A percentile compares a stretch with the other conserved stretches of the same genome.
Evolutionary conservation across 495 filamentous ascomycete species (phyloP).

Genomic region (Neurospora hispaniola): DNA sequence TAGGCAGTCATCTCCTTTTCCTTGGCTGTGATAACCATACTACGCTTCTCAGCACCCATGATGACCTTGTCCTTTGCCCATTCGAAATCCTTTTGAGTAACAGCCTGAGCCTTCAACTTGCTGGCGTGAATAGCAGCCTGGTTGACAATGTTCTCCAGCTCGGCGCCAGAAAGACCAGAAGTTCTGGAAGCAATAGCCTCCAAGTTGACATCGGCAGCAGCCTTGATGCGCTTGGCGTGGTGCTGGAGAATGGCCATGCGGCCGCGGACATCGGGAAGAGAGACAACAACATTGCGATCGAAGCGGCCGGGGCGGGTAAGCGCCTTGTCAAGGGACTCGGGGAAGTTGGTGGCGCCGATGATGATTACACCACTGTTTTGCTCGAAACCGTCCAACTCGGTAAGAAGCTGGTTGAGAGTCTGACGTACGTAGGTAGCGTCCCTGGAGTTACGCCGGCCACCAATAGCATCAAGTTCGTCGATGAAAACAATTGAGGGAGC

Average conservation of each 20-base stretch:
- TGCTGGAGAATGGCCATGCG: slow-evolving; percentile 85
- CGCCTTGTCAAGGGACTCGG: slow-evolving; percentile 86
- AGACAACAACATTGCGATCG: slow-evolving; percentile 78
- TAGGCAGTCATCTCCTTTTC: slow-evolving; percentile 88
- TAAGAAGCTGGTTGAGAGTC: slow-evolving; percentile 92
- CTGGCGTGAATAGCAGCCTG: slow-evolving; percentile 88
- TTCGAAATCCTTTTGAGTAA: slow-evolving; percentile 74
- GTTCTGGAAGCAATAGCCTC: slow-evolving; percentile 75
- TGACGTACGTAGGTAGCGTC: slow-evolving; percentile 97
- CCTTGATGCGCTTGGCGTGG: slow-evolving; percentile 80
- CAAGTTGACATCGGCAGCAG: slow-evolving; percentile 67
- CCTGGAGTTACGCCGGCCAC: slow-evolving; percentile 82
- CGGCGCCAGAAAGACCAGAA: slow-evolving; percentile 86
- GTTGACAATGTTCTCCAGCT: slow-evolving; percentile 93
- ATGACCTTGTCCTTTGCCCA: slow-evolving; percentile 98
- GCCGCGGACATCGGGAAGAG: slow-evolving; percentile 90
- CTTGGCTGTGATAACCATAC: slow-evolving; percentile 76
- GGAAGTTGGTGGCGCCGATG: slow-evolving; percentile 92
- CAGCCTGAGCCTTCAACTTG: slow-evolving; percentile 60
- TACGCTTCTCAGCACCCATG: slow-evolving; percentile 88
- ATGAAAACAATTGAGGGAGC: slow-evolving; percentile 97
- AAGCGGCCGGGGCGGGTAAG: slow-evolving; percentile 91
- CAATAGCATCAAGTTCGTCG: slow-evolving; percentile 93
- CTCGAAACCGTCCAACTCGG: slow-evolving; percentile 95
- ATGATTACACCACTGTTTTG: slow-evolving; percentile 91